Percentiles rank a stretch among this genome's conserved stretches.
These are phyloP conservation scores for Nemania sp. DNA, from an alignment of 2,329 filamentous ascomycete genomes.

Conservation along the genomic window DNA sequence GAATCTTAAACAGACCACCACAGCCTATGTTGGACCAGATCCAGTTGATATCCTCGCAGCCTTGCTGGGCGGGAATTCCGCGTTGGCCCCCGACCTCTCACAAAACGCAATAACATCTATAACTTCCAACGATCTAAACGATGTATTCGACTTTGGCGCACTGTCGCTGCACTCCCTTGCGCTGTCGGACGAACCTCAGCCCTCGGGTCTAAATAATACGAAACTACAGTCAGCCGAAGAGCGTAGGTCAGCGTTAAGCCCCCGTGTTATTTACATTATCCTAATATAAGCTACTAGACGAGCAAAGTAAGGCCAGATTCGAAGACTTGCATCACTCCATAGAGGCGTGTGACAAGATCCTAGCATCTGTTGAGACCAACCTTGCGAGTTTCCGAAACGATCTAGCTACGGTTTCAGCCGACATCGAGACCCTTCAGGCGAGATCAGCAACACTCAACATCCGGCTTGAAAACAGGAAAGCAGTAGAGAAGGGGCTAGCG, in stretches of 20 bases:
- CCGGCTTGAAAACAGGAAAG: constrained; percentile 87
- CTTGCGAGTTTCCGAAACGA: constrained; percentile 94
- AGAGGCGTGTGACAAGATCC: constrained; percentile 88
- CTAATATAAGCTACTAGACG: constrained; percentile 63
- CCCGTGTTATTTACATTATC: constrained; percentile 31
- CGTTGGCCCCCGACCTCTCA: constrained; percentile 28
- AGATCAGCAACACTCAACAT: constrained; percentile 86
- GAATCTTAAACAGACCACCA: constrained; percentile 70
- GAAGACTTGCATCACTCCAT: constrained; percentile 93
- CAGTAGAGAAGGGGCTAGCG: constrained; percentile 87
- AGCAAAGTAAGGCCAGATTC: constrained; percentile 84
- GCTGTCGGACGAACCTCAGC: constrained; percentile 48
- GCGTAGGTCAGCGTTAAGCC: constrained; percentile 66
- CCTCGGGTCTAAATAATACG: constrained; percentile 53
- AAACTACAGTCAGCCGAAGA: constrained; percentile 75
- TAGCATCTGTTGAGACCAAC: constrained; percentile 93
- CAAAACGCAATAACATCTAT: constrained; percentile 46
- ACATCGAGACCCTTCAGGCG: constrained; percentile 93
- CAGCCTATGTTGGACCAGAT: constrained; percentile 68
- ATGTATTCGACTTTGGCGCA: constrained; percentile 82
- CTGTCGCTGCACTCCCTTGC: constrained; percentile 81
- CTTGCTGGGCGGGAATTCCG: constrained; percentile 53
- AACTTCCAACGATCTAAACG: constrained; percentile 66
- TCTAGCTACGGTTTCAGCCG: constrained; percentile 88
- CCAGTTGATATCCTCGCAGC: constrained; percentile 76